Evolutionary conservation across 257 asterid species (phyloP).

Genomic region (Rehmannia glutinosa): DNA sequence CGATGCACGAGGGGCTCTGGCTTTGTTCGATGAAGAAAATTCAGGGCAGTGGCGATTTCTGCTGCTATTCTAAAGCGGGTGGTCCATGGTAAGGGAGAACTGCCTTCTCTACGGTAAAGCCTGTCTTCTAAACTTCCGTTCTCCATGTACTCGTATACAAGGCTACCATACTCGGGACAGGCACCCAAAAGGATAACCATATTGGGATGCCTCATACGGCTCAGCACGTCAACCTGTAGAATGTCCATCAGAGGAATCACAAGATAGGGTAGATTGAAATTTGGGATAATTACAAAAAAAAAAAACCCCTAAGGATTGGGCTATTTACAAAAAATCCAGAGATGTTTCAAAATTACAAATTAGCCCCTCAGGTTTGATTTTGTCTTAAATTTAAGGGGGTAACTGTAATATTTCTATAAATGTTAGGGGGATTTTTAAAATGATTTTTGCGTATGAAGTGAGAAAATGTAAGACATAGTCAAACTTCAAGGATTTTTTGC

Average conservation of each 20-base stretch:
- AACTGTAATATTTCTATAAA: no score
- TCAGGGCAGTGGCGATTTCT: slow-evolving; percentile 84
- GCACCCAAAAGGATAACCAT: slow-evolving; percentile 96
- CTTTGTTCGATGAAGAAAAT: slow-evolving; percentile 74
- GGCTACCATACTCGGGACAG: slow-evolving; percentile 91
- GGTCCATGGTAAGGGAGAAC: slow-evolving; percentile 57
- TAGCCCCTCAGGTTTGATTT: neutral
- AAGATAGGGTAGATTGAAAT: neutral
- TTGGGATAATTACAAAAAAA: no score
- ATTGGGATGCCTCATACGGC: slow-evolving; percentile 85
- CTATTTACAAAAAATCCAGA: no score
- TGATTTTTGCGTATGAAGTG: no score
- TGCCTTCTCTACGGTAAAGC: slow-evolving; percentile 49
- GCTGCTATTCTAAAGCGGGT: slow-evolving; percentile 75
- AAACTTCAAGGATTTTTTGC: no score
- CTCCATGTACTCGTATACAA: slow-evolving; percentile 85
- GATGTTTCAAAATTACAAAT: neutral
- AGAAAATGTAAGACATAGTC: no score
- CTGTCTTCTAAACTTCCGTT: slow-evolving; percentile 89
- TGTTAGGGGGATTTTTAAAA: no score
- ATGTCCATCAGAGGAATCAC: neutral
- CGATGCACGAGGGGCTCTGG: slow-evolving; percentile 97
- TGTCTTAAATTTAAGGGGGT: no score
- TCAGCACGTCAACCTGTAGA: slow-evolving; percentile 73
- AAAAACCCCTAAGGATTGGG: no score